Base-by-base conservation (phyloP, 108 stramenopile species). In the Nannochloropsis salina region DNA sequence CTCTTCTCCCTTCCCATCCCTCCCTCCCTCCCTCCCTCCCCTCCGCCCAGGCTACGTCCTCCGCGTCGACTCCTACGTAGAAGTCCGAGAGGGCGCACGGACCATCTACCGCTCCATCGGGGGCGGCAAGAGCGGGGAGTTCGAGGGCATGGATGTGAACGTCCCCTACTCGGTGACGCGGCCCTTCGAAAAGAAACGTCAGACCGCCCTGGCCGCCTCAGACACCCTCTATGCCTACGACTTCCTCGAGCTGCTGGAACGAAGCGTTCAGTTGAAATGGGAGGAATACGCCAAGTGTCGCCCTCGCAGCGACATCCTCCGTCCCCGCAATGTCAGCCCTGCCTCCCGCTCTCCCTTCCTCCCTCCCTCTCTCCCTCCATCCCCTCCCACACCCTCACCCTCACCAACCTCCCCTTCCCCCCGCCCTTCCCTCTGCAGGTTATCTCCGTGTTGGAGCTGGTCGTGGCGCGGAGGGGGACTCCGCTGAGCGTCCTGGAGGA, bases 41-140 rank as follows among this genome's bases (percentile, higher is more conserved):
- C 47, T 51, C 89, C 97, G 97, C 9, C 98, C 99, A 9, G 97
- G 97, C 8, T 98, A 93, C 90, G 98, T 98, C 42, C 95, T 96
- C 40, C 93, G 96, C 18, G 92, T 98, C 88, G 96, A 95, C 82
- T 95, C 96, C 6, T 99, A 99, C 87, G 96, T 96, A 41, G 98
- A 99, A 92, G 97, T 84, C 20, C 44, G 43, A 45, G 44, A 82
- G 45, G 44, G 83, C 41, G 8, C 21, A 9, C 21, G 44, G 9
- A 51, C 45, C 41, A 18, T 83, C 42, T 83, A 15, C 82, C 20
- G 43, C 15, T 1, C 44, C 22, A 2, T 45, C 47, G 61, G 84
- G 42, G 80, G 86, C 31, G 83, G 83, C 79, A 83, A 44, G 83
- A 80, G 31, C 47, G 88, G 86, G 20, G 86, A 74, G 44, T 85